These are phyloP conservation scores for Neurospora sp. DNA, from an alignment of 495 filamentous ascomycete species.

Conservation along the genomic window DNA sequence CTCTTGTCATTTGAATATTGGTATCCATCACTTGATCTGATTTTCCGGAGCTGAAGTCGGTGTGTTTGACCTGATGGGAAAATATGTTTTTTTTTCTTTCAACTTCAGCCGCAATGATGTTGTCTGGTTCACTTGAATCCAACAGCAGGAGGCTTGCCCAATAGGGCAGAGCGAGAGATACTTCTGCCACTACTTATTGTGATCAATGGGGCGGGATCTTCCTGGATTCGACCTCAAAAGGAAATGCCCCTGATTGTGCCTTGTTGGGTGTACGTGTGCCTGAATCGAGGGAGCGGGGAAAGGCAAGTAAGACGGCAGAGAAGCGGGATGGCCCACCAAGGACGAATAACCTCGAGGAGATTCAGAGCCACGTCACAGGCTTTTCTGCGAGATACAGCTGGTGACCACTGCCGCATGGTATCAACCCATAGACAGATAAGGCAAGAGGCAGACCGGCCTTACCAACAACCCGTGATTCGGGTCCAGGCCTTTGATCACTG, in stretches of 20 bases:
- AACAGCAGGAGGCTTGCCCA: neutral
- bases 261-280: neutral
- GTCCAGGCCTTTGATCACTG: neutral
- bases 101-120: neutral
- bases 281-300: neutral
- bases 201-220: neutral
- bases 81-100: neutral
- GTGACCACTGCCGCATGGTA: neutral
- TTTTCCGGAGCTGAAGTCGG: neutral
- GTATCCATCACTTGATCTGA: neutral
- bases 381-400: neutral
- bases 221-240: neutral
- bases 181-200: neutral
- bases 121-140: neutral
- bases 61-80: neutral
- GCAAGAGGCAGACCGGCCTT: neutral
- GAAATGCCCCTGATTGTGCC: neutral
- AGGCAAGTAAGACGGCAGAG: neutral
- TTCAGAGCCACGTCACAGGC: neutral
- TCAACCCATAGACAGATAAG: neutral
- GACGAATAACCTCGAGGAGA: neutral
- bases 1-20: neutral
- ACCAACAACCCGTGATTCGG: neutral
- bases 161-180: neutral
- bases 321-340: neutral